phyloP scores from a whole-genome alignment of 495 filamentous ascomycete species.

The Platismatia glauca region DNA sequence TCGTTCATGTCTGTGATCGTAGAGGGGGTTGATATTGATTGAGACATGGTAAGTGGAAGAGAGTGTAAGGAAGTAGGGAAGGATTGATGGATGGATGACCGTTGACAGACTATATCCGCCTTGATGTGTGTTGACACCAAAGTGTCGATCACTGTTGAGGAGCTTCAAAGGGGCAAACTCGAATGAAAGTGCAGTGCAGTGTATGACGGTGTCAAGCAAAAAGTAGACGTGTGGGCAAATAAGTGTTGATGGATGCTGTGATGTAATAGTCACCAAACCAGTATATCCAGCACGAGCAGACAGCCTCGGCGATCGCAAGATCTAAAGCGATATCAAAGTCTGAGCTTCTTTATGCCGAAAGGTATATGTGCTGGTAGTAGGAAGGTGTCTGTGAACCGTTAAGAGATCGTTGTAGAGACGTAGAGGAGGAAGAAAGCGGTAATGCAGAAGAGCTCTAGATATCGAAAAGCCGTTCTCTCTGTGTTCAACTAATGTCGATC shows the following conservation, averaged over 20 bases:
- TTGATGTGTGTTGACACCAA: not conserved
- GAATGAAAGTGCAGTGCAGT: not conserved
- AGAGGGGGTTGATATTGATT: not conserved
- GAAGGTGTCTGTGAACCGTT: not conserved
- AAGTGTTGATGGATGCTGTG: not conserved
- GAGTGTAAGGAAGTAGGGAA: not conserved
- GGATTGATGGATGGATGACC: not conserved
- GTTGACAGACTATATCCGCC: not conserved
- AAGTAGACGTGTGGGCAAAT: not conserved
- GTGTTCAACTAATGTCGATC: not conserved
- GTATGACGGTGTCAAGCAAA: not conserved
- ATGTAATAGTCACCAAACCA: not conserved
- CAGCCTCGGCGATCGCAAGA: not conserved
- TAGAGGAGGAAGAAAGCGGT: not conserved
- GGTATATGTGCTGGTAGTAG: not conserved
- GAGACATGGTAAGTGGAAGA: not conserved
- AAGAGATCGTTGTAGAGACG: not conserved
- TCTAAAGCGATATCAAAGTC: not conserved
- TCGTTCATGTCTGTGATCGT: not conserved
- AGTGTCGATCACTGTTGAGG: not conserved
- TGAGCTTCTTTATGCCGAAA: not conserved
- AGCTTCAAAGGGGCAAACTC: not conserved
- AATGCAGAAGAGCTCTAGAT: not conserved
- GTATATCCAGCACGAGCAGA: not conserved
- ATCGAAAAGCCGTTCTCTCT: no score